phyloP scores from a whole-genome alignment of 2,329 filamentous ascomycete species.

The Ophiostoma angusticollis region DNA sequence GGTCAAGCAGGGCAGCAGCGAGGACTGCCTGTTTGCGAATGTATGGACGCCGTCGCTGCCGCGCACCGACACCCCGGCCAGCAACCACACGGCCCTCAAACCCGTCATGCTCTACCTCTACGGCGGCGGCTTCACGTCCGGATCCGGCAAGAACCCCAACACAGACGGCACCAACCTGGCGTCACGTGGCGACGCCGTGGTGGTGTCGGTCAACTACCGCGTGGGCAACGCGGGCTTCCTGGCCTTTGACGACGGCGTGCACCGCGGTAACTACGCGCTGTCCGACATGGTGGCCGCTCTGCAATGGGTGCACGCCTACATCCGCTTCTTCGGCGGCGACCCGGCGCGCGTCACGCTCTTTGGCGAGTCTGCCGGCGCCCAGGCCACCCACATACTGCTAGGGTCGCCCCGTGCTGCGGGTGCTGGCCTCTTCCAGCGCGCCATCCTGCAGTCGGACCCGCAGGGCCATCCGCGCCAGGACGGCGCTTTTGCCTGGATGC shows the following conservation, averaged over 20 bases:
- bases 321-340: constrained; percentile 22
- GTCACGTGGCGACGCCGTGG: constrained; percentile 31
- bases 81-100: constrained; percentile 18
- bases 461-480: constrained; percentile 16
- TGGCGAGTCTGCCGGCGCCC: constrained; percentile 23
- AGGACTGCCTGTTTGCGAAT: constrained; percentile 26
- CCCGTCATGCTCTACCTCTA: constrained; percentile 35
- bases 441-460: constrained; percentile 20
- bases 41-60: constrained; percentile 26
- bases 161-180: constrained; percentile 33
- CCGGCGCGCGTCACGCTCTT: constrained; percentile 25
- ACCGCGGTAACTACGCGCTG: constrained; percentile 30
- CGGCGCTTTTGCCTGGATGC: constrained; percentile 11
- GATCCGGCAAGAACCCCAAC: constrained; percentile 29
- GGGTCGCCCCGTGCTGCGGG: constrained; percentile 18
- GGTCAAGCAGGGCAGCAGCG: constrained; percentile 18
- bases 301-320: constrained; percentile 27
- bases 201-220: constrained; percentile 30
- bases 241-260: constrained; percentile 21
- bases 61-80: constrained; percentile 3
- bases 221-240: constrained; percentile 20
- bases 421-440: constrained; percentile 19
- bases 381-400: constrained; percentile 17
- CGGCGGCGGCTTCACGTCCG: constrained; percentile 28
- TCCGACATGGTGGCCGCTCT: constrained; percentile 27